Evolutionary conservation across 2,329 filamentous ascomycete species (phyloP), one percentile per base, ranked within the genome.

Genomic region (Penicillium sp.): DNA sequence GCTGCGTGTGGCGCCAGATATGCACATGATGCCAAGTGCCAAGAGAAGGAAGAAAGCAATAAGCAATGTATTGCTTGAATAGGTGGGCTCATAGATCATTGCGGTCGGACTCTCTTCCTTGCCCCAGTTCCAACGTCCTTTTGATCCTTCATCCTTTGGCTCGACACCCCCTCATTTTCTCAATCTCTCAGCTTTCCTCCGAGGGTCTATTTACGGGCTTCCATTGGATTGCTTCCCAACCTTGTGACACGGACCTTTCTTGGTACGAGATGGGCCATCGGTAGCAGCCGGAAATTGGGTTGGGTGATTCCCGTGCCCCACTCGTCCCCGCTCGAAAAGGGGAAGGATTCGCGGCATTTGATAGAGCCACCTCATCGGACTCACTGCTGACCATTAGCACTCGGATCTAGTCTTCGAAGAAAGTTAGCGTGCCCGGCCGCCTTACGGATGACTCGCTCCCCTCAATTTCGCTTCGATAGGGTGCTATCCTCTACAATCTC

Each of bases 351-450:
- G 33, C 45, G 22, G 44, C 11, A 29, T 49, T 39, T 48, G 33
- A 50, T 46, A 49, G 44, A 43, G 33, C 29, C 52, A 39, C 52
- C 51, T 19, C 33, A 27, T 27, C 16, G 31, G 14, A 22, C 27
- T 24, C 27, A 46, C 45, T 27, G 45, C 45, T 57, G 46, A 47
- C 42, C 37, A 21, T 27, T 39, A n/a, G 16, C 16, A 52, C 26
- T 53, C 58, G 50, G 49, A 22, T 24, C 14, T 50, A 19, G 14
- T 50, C 16, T 14, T 55, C 49, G 22, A 52, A 55, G 19, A 21
- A 29, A 50, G 52, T 48, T 60, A 60, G 55, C 29, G 52, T 51
- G 37, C 13, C n/a, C n/a, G 24, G 33, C 8, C 29, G 31, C 26
- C 27, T 29, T 29, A 7, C 45, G 3, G 16, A 16, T 29, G 26